Percentiles rank a stretch among this genome's conserved stretches.
phyloP scores from a whole-genome alignment of 805 yeast genomes.

The Pichia sporocuriosa region DNA sequence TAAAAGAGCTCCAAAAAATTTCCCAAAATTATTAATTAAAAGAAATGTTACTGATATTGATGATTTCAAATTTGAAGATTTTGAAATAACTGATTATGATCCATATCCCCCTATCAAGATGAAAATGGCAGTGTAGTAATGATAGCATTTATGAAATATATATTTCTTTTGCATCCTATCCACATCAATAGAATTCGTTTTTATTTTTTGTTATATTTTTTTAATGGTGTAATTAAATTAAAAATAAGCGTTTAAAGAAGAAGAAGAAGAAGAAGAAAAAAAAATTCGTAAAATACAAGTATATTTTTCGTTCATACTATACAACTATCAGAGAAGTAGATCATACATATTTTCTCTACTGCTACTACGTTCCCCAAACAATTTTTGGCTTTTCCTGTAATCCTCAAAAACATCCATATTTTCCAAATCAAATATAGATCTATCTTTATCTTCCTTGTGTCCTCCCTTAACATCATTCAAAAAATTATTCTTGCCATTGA shows the following conservation, averaged over 20 bases:
- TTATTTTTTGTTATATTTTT: too few species aligned
- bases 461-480: neutral
- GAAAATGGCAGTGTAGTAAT: slow-evolving; percentile 89
- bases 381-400: neutral
- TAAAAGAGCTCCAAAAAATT: slow-evolving; percentile 62
- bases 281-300: too few species aligned
- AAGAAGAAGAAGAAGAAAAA: too few species aligned
- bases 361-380: neutral
- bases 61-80: slow-evolving; percentile 84
- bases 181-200: too few species aligned
- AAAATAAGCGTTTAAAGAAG: too few species aligned
- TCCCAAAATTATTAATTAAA: slow-evolving; percentile 72
- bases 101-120: slow-evolving; percentile 82
- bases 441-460: neutral
- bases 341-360: slow-evolving; percentile 1
- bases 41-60: slow-evolving; percentile 69
- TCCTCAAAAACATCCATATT: slow-evolving; percentile 6
- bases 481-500: neutral
- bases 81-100: slow-evolving; percentile 69
- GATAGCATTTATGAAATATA: too few species aligned
- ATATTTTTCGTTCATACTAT: too few species aligned
- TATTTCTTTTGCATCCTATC: too few species aligned
- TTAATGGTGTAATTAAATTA: too few species aligned
- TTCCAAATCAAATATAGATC: slow-evolving; percentile 10
- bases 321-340: neutral